These are phyloP conservation scores for Teunomyces atbi DNA, from an alignment of 805 yeast genomes.

Conservation along the genomic window DNA sequence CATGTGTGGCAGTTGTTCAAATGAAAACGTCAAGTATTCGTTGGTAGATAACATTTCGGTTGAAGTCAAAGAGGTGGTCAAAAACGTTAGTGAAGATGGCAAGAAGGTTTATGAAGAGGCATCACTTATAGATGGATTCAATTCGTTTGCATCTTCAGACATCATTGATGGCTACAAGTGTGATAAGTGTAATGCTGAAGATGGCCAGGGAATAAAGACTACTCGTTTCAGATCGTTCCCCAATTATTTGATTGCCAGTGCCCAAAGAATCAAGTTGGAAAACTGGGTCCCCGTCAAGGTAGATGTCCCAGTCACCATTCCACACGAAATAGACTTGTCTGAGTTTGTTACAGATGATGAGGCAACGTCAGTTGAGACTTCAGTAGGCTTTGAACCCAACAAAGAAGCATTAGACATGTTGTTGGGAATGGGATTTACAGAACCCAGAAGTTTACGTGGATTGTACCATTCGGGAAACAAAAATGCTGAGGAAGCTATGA, in stretches of 20 bases:
- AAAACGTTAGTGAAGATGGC: constrained; percentile 37
- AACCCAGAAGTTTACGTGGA: constrained; percentile 62
- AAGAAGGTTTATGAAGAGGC: constrained; percentile 49
- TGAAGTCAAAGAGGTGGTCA: constrained; percentile 47
- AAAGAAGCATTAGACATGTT: constrained; percentile 53
- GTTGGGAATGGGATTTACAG: constrained; percentile 85
- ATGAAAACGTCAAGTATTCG: constrained; percentile 57
- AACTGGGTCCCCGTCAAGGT: constrained; percentile 90
- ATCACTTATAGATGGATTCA: constrained; percentile 49
- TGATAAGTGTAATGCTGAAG: constrained; percentile 45
- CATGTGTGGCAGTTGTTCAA: constrained; percentile 54
- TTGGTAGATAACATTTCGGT: constrained; percentile 64
- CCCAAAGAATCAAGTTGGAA: constrained; percentile 76
- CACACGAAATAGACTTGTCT: constrained; percentile 44
- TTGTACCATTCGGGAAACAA: constrained; percentile 70
- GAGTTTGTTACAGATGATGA: constrained; percentile 27
- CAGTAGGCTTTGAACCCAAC: constrained; percentile 50
- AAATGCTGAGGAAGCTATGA: constrained; percentile 71
- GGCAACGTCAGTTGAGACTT: constrained; percentile 16
- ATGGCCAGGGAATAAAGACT: constrained; percentile 35
- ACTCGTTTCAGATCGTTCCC: constrained; percentile 66
- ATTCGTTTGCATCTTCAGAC: constrained; percentile 46
- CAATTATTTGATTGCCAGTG: constrained; percentile 63
- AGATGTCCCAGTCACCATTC: constrained; percentile 65
- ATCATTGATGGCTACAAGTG: constrained; percentile 61